These are phyloP conservation scores for Volvariella surrecta DNA, from an alignment of 1,284 basidiomycete genomes.

Conservation along the genomic window DNA sequence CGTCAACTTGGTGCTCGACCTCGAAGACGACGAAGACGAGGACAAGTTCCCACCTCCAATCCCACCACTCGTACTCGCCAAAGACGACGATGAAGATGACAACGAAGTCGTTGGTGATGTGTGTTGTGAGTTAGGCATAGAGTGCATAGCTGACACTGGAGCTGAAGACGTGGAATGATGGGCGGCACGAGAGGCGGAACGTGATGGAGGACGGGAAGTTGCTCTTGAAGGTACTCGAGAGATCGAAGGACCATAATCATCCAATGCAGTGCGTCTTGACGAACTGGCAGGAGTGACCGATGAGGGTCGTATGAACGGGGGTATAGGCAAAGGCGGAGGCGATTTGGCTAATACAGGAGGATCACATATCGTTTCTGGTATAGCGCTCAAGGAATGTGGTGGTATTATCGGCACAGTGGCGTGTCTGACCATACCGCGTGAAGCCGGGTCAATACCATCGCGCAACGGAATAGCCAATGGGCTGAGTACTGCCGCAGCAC, in stretches of 20 bases:
- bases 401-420: conserved; percentile 20
- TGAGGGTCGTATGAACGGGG: too few relatives aligned
- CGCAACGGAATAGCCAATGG: conserved; percentile 26
- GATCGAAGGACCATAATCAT: too few relatives aligned
- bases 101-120: not conserved
- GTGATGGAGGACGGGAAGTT: not conserved
- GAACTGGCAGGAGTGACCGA: too few relatives aligned
- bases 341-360: conserved; percentile 4
- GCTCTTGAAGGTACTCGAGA: not conserved
- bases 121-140: not conserved
- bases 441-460: conserved; percentile 17
- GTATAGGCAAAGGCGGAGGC: too few relatives aligned
- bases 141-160: not conserved
- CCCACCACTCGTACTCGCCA: too few relatives aligned
- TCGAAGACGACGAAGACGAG: too few relatives aligned
- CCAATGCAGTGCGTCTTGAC: too few relatives aligned
- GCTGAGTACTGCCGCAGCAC: conserved; percentile 30
- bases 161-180: too few relatives aligned
- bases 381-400: conserved; percentile 19
- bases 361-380: conserved; percentile 17
- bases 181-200: not conserved
- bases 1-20: too few relatives aligned
- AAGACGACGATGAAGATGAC: not conserved
- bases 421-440: conserved; percentile 11
- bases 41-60: too few relatives aligned